Conservation (phyloP, 495 filamentous ascomycete species). For the Annulohypoxylon maeteangense region DNA sequence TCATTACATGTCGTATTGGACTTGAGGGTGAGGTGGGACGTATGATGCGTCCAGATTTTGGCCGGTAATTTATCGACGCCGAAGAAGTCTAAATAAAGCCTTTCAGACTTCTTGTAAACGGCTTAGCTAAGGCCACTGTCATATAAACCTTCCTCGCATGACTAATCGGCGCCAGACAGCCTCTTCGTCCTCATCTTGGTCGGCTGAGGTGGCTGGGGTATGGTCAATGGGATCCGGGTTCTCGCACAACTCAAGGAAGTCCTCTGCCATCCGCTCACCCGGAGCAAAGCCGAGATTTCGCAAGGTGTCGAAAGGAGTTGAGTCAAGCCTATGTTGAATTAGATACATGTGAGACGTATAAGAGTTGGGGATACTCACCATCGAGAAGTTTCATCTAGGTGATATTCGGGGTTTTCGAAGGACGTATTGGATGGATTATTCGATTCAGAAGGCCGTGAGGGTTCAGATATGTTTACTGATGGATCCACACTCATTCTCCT, state of each 20-base stretch:
- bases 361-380: slow-evolving; percentile 31
- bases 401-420: slow-evolving; percentile 19
- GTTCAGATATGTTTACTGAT: slow-evolving; percentile 16
- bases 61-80: neutral
- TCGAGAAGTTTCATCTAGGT: slow-evolving; percentile 44
- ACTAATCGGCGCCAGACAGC: slow-evolving; percentile 48
- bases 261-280: slow-evolving; percentile 46
- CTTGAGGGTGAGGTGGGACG: neutral
- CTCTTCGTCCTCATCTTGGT: slow-evolving; percentile 49
- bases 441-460: slow-evolving; percentile 16
- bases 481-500: slow-evolving; percentile 21
- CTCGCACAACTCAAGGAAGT: slow-evolving; percentile 48
- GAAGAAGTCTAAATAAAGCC: neutral
- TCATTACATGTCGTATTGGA: neutral
- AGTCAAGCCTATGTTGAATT: slow-evolving; percentile 43
- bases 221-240: slow-evolving; percentile 47
- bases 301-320: slow-evolving; percentile 44
- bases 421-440: slow-evolving; percentile 13
- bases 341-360: slow-evolving; percentile 3
- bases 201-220: slow-evolving; percentile 35
- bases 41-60: neutral
- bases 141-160: slow-evolving; percentile 48
- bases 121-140: neutral
- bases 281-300: slow-evolving; percentile 47
- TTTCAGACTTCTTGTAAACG: neutral